Evolutionary conservation across 495 filamentous ascomycete species (phyloP), one percentile per base, ranked within the genome.

Genomic region (Hyaloscypha finlandica): DNA sequence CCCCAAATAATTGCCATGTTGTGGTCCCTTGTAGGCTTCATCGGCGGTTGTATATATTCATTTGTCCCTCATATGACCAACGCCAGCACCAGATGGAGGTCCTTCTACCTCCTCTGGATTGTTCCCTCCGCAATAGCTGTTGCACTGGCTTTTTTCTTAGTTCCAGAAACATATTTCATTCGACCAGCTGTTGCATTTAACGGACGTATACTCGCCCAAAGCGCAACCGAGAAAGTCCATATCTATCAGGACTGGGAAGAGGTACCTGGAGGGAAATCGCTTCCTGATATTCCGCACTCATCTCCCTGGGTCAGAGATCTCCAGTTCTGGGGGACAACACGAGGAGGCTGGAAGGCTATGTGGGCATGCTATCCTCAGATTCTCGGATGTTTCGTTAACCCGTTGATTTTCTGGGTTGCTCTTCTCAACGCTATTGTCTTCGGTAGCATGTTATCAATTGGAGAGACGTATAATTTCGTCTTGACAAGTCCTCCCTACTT

Each of bases 331-430:
- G 39, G 52, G 2, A 63, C 53, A 2, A 9, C 35, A 0, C 6
- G 22, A 31, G 59, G 65, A 6, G 60, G 65, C 31, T 68, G 65
- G 65, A 42, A 51, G 33, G 65, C 65, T 1, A 58, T 62, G 59
- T 19, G 30, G 25, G 14, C 12, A 20, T 68, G 65, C 30, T 63
- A 68, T 33, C 53, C 59, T 8, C 59, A 68, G 48, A 59, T 63
- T 31, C 37, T 63, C 4, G 33, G 55, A 12, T 62, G 59, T 37
- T 35, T 68, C 12, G 6, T 68, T 45, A 79, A 80, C 62, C 79
- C 78, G 0, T 77, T 78, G 45, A 75, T 81, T 9, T 67, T 80
- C 54, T 81, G 78, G 78, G 76, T 75, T 4, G 55, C 77, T 6
- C 68, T 72, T 20, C 66, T 80, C 6, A 79, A 81, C 35, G 78